phyloP scores from a whole-genome alignment of 371 early-diverging fungal species.

The Massospora cicadina region DNA sequence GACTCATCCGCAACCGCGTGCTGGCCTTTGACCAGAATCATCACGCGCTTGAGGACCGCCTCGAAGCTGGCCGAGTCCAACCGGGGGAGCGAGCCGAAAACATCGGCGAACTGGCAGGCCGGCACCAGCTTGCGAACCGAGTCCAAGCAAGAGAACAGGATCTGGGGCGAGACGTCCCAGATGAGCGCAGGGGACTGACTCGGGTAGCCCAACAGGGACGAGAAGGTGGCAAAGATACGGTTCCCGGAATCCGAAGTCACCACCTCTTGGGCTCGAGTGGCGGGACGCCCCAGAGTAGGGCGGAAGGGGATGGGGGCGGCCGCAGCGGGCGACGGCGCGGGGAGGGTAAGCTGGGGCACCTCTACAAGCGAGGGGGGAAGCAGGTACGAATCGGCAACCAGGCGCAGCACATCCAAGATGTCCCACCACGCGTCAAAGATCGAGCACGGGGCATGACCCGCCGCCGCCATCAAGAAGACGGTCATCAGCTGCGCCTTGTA shows the following conservation, averaged over 20 bases:
- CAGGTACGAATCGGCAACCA: conserved; percentile 8
- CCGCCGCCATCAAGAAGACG: neutral
- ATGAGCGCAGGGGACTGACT: conserved; percentile 3
- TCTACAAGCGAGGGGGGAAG: neutral
- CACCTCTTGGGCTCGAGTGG: neutral
- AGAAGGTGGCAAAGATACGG: conserved; percentile 4
- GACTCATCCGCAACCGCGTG: conserved; percentile 5
- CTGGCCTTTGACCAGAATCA: conserved; percentile 7
- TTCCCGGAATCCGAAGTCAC: neutral
- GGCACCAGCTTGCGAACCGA: conserved; percentile 6
- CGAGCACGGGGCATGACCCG: neutral
- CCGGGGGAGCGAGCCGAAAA: neutral
- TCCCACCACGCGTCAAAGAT: conserved; percentile 9
- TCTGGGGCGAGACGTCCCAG: conserved; percentile 6
- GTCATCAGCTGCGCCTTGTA: conserved; percentile 10
- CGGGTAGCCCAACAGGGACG: conserved; percentile 9
- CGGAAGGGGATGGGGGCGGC: neutral
- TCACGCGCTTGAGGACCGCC: conserved; percentile 6
- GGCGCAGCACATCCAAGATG: conserved; percentile 3
- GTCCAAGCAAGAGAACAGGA: conserved; percentile 4
- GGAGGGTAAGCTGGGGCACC: conserved; percentile 1
- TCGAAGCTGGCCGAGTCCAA: neutral
- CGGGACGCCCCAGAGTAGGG: neutral
- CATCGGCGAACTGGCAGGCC: conserved; percentile 1
- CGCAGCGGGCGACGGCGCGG: neutral